phyloP scores from a whole-genome alignment of 106 monocot genomes.

The Acorus calamus region DNA sequence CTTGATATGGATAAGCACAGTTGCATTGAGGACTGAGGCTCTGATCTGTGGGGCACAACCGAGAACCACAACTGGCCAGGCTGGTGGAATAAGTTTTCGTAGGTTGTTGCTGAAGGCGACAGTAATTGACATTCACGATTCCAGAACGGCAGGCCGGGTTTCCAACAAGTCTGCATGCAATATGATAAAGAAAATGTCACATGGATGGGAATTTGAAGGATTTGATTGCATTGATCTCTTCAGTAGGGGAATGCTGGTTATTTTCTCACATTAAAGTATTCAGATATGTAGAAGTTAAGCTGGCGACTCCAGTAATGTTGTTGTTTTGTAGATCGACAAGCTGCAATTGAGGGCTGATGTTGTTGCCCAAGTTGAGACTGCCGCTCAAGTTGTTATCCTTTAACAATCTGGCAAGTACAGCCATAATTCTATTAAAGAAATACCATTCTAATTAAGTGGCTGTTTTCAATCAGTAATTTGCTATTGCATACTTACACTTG shows the following conservation, averaged over 20 bases:
- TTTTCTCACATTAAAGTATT: constrained; percentile 19
- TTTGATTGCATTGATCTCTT: too few species aligned
- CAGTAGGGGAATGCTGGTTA: too few species aligned
- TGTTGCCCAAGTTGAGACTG: constrained; percentile 30
- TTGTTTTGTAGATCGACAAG: constrained; percentile 43
- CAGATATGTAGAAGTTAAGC: constrained; percentile 22
- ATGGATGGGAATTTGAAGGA: too few species aligned
- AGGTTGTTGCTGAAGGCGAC: constrained; percentile 20
- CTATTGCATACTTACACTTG: constrained; percentile 32
- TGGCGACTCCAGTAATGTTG: constrained; percentile 14
- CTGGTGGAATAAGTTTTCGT: constrained; percentile 43
- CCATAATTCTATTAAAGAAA: too few species aligned
- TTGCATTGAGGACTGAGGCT: constrained; percentile 42
- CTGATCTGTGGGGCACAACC: constrained; percentile 22
- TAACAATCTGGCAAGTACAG: constrained; percentile 24
- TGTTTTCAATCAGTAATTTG: neutral
- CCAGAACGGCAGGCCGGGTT: constrained; percentile 40
- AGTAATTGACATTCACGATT: constrained; percentile 20
- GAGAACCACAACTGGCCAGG: constrained; percentile 24
- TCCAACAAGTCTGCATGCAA: constrained; percentile 38
- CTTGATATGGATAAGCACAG: constrained; percentile 55
- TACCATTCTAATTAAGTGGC: too few species aligned
- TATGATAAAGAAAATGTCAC: too few species aligned
- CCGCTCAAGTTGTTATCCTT: constrained; percentile 40
- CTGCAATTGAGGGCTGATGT: constrained; percentile 28